Base-by-base conservation (phyloP, 495 filamentous ascomycete genomes). In the Parathielavia hyrcaniae region DNA sequence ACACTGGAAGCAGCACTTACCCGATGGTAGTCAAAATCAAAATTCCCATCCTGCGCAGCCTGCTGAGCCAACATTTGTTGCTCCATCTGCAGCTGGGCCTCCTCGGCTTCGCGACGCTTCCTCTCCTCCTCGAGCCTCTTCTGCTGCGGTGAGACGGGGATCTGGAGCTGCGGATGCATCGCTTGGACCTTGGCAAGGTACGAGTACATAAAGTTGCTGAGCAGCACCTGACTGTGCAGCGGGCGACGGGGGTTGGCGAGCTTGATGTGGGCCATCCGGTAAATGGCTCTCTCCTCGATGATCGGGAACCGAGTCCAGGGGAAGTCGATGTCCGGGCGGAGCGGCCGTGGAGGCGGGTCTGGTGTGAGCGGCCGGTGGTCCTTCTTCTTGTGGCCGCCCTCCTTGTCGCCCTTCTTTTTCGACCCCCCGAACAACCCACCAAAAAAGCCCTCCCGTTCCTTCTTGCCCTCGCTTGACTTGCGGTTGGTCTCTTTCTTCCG, bases 161-260 rank as follows among this genome's bases (percentile, higher is more conserved):
- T 82, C 64, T 90, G 84, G 63, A 96, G 85, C 61, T 91, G 88
- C 32, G 95, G 93, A 68, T 97, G 93, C 86, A 97, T 96, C 61
- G 93, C 89, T 73, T 98, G 93, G 36, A 99, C 93, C 73, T 97
- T 97, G 52, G 92, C 95, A 61, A 99, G 81, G 70, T 99, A 99
- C 34, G 89, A 92, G 77, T 99, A 99, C 93, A 99, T 99, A 71
- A 99, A 99, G 66, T 99, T 99, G 73, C 91, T 97, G 63, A 99
- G 84, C 52, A 99, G 79, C 23, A 99, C 93, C 69, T 99, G 93
- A 46, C 91, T 96, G 65, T 95, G 89, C 36, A 99, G 74, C 41
- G 91, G 87, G 32, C 93, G 85, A 12, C 93, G 84, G 35, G 93
- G 93, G 68, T 99, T 99, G 5, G 93, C 93, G 52, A 99, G 86